Base-by-base conservation (phyloP, 768 basidiomycete genomes). In the Chlorophyllum brunneum region DNA sequence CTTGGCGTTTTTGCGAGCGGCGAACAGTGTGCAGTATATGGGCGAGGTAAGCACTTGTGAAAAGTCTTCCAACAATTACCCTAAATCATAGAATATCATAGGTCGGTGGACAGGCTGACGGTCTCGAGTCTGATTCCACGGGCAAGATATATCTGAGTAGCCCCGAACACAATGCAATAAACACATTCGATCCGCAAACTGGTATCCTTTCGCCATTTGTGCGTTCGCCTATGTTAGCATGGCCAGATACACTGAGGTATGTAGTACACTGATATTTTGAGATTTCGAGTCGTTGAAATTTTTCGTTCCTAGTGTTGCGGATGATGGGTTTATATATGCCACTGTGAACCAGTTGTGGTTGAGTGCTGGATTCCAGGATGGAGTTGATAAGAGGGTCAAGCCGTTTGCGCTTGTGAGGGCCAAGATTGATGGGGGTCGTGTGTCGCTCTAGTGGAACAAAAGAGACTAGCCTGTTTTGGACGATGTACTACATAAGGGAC, bases 151-250 rank as follows among this genome's bases (percentile, higher is more conserved):
- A 59, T 36, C 15, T 59, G 11, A 41, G 51, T 9, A 59, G 52
- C 22, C 58, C 55, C 10, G 58, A 59, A 30, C 58, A 59, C 41
- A 56, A 56, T 30, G 42, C 58, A 4, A 59, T 59, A 15, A 56
- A 56, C 20, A 54, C 36, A 3, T 59, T 54, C 27, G 58, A 59
- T 23, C 58, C 58, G 2, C 24, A 34, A 4, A 56, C 58, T 10
- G 58, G 58, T 2, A 9, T 54, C 10, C 16, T 59, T 24, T 56
- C 55, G 7, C 47, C 46, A 4, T 59, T 59, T 40, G 51, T 59
- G 3, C 55, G 58, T 3, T 56, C 55, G 9, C 58, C 58, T 2
- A 56, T 56, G 0, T 50, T 59, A 20, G 58, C 58, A 15, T 59
- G 58, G 55, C 48, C 54, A 4, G 57, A 57, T 26, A 57, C 56